A percentile compares a stretch with the other conserved stretches of the same genome.
Evolutionary conservation across 139 green algal genomes (phyloP).

Genomic region (Chara braunii): DNA sequence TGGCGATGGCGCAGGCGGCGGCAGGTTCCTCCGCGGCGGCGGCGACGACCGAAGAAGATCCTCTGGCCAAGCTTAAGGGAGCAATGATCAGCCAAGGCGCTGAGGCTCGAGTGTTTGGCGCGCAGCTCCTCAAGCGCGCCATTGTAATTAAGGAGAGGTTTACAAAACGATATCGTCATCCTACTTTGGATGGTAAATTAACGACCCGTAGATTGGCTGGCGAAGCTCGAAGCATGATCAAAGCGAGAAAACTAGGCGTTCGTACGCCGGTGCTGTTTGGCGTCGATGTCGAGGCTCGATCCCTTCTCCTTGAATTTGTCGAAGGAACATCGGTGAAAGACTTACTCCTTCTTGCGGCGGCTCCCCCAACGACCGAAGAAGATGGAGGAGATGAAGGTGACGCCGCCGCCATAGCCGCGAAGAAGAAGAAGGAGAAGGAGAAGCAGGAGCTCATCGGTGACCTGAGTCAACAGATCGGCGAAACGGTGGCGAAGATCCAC

Average conservation of each 20-base stretch:
- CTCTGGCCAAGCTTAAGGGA: no score
- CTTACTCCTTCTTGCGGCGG: slow-evolving; percentile 10
- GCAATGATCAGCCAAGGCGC: no score
- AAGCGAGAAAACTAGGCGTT: slow-evolving; percentile 63
- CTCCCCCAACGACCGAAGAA: no score
- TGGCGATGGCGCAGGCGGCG: no score
- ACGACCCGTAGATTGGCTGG: slow-evolving; percentile 50
- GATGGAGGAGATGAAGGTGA: no score
- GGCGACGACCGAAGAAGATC: no score
- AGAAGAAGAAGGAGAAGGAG: no score
- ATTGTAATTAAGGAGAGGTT: slow-evolving; percentile 79
- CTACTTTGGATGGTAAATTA: slow-evolving; percentile 64
- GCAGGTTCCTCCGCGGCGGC: no score
- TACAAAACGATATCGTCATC: slow-evolving; percentile 72
- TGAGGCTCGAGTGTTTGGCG: slow-evolving; percentile 12
- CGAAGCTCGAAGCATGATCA: slow-evolving; percentile 58
- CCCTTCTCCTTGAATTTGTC: slow-evolving; percentile 64
- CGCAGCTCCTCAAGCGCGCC: slow-evolving; percentile 42
- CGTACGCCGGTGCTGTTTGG: slow-evolving; percentile 55
- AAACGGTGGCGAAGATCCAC: slow-evolving; percentile 65
- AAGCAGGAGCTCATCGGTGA: no score
- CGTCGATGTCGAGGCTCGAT: slow-evolving; percentile 50
- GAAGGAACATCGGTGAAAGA: slow-evolving; percentile 58
- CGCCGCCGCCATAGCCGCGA: no score
- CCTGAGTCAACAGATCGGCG: slow-evolving; percentile 65